Evolutionary conservation across 768 basidiomycete genomes (phyloP).

Genomic region (Boletus pseudopeckii): DNA sequence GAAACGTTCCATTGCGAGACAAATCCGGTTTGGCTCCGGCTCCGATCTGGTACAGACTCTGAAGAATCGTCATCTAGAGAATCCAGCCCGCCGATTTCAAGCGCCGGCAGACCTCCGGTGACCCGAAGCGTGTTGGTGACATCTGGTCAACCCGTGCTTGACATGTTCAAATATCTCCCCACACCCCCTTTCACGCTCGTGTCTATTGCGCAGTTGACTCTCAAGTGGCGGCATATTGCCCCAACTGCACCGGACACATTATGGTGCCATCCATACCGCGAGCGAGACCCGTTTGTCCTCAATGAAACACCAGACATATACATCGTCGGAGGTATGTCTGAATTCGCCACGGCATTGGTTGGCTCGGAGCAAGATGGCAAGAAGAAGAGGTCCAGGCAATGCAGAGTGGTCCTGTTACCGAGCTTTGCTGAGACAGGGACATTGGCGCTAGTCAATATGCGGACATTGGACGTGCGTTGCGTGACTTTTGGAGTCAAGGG

Average conservation of each 20-base stretch:
- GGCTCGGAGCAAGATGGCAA: constrained; percentile 33
- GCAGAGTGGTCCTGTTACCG: constrained; percentile 79
- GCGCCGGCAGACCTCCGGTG: constrained; percentile 19
- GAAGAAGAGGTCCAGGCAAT: constrained; percentile 35
- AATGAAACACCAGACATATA: constrained; percentile 86
- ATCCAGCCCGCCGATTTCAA: constrained; percentile 1
- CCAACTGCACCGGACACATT: constrained; percentile 98
- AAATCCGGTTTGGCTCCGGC: constrained; percentile 82
- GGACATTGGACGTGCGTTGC: constrained; percentile 67
- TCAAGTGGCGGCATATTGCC: constrained; percentile 95
- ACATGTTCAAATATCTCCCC: constrained; percentile 90
- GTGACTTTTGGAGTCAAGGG: constrained; percentile 51
- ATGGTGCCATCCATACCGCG: constrained; percentile 95
- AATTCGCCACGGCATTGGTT: constrained; percentile 73
- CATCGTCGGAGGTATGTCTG: constrained; percentile 86
- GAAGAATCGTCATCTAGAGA: constrained; percentile 15
- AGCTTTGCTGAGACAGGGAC: constrained; percentile 74
- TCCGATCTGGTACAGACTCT: constrained; percentile 46
- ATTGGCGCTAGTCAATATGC: constrained; percentile 76
- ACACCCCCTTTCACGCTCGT: constrained; percentile 69
- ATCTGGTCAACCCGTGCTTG: constrained; percentile 91
- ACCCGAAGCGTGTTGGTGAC: constrained; percentile 71
- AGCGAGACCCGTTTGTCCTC: constrained; percentile 86
- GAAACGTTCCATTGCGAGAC: constrained; percentile 74
- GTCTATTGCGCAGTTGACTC: constrained; percentile 70